These are phyloP conservation scores for Epichloe glyceriae DNA, from an alignment of 2,329 filamentous ascomycete genomes.

Conservation along the genomic window DNA sequence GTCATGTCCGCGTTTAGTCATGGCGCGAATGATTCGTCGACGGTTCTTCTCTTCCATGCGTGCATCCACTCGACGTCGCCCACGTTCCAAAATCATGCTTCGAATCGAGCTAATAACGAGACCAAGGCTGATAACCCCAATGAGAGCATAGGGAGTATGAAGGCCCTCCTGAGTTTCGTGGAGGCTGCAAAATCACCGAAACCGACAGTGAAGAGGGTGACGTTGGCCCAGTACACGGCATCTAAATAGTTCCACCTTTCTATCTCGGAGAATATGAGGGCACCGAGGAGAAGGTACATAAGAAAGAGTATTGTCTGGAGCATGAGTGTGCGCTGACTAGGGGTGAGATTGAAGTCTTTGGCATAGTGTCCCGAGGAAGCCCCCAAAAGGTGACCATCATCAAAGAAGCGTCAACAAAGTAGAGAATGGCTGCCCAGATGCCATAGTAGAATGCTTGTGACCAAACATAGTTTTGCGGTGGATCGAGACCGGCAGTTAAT, in stretches of 20 bases:
- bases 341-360: conserved; percentile 65
- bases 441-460: conserved; percentile 84
- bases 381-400: conserved; percentile 71
- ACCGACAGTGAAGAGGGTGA: conserved; percentile 53
- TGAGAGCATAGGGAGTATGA: conserved; percentile 71
- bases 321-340: conserved; percentile 76
- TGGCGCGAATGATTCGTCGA: conserved; percentile 29
- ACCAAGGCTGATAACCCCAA: conserved; percentile 75
- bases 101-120: conserved; percentile 72
- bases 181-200: conserved; percentile 41
- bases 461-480: conserved; percentile 41
- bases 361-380: conserved; percentile 58
- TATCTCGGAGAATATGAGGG: conserved; percentile 57
- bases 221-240: conserved; percentile 66
- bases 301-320: conserved; percentile 81
- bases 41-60: conserved; percentile 49
- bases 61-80: conserved; percentile 38
- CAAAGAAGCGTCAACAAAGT: conserved; percentile 64
- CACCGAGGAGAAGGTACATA: conserved; percentile 67
- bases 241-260: conserved; percentile 69
- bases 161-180: conserved; percentile 46
- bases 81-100: conserved; percentile 47
- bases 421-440: conserved; percentile 65
- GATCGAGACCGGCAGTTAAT: conserved; percentile 24
- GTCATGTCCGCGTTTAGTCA: conserved; percentile 32